Percentiles rank a stretch among this genome's conserved stretches.
phyloP scores from a whole-genome alignment of 805 yeast genomes.

The Zygosaccharomyces bailii region DNA sequence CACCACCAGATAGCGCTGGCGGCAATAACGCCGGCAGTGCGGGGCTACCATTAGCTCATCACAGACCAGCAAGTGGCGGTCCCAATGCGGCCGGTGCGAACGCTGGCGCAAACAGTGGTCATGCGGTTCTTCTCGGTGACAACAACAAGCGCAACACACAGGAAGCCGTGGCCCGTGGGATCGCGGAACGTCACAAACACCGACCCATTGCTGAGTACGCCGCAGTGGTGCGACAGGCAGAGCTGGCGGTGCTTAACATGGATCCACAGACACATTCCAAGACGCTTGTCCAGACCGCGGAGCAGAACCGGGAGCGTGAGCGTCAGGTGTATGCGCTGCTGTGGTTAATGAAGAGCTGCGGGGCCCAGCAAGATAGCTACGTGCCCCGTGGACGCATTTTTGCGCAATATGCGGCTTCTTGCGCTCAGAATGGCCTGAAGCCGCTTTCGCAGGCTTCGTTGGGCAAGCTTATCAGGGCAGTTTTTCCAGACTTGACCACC shows the following conservation, averaged over 20 bases:
- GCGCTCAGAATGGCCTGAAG: slow-evolving; percentile 51
- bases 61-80: neutral
- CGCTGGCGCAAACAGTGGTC: too few species aligned
- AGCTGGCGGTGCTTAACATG: slow-evolving; percentile 33
- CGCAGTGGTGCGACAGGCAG: slow-evolving; percentile 43
- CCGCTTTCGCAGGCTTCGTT: slow-evolving; percentile 74
- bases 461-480: slow-evolving; percentile 66
- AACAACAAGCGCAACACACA: slow-evolving; percentile 22
- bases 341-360: slow-evolving; percentile 69
- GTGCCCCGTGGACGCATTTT: slow-evolving; percentile 66
- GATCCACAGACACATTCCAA: slow-evolving; percentile 31
- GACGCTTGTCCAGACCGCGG: slow-evolving; percentile 31
- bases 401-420: slow-evolving; percentile 58
- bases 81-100: neutral
- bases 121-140: neutral
- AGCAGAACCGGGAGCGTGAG: slow-evolving; percentile 50
- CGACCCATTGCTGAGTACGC: slow-evolving; percentile 46
- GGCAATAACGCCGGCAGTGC: slow-evolving; percentile 4
- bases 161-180: slow-evolving; percentile 32
- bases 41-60: too few species aligned
- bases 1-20: slow-evolving; percentile 9
- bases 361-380: slow-evolving; percentile 45
- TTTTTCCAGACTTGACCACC: slow-evolving; percentile 65
- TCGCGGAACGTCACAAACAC: slow-evolving; percentile 32
- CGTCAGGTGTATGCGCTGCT: slow-evolving; percentile 79